These are phyloP conservation scores for Haemoproteus tartakovskyi DNA, from an alignment of 169 alveolate species.

Conservation along the genomic window DNA sequence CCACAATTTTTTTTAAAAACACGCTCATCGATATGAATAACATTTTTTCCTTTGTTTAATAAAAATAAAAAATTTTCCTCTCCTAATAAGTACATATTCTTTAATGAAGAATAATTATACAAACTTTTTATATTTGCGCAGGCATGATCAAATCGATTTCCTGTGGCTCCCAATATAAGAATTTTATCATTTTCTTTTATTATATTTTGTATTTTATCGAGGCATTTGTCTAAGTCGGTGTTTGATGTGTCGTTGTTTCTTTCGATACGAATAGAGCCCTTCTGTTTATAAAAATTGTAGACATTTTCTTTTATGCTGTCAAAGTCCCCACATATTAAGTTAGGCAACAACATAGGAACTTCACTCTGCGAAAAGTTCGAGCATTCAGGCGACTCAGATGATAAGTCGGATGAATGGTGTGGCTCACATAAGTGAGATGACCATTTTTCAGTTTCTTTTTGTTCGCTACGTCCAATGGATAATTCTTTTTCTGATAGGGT, in stretches of 20 bases:
- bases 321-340: conserved; percentile 61
- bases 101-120: conserved; percentile 13
- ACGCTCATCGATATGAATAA: conserved; percentile 6
- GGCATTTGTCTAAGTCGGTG: conserved; percentile 60
- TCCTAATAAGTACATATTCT: conserved; percentile 48
- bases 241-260: conserved; percentile 11
- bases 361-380: not conserved
- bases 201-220: conserved; percentile 14
- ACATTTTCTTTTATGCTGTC: conserved; percentile 51
- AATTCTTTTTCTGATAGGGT: not conserved
- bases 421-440: too few relatives aligned
- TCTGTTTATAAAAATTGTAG: conserved; percentile 21
- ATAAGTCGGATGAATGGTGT: not conserved
- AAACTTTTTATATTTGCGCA: conserved; percentile 53
- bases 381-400: too few relatives aligned
- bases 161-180: conserved; percentile 56
- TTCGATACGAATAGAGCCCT: conserved; percentile 38
- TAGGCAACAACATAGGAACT: conserved; percentile 15
- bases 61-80: conserved; percentile 62
- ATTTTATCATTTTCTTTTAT: conserved; percentile 32
- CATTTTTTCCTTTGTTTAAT: conserved; percentile 31
- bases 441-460: too few relatives aligned
- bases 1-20: conserved; percentile 41
- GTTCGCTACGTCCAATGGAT: too few relatives aligned
- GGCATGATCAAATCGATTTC: conserved; percentile 65